Evolutionary conservation across 345 rosid species (phyloP).

Genomic region (Hypericum perforatum): DNA sequence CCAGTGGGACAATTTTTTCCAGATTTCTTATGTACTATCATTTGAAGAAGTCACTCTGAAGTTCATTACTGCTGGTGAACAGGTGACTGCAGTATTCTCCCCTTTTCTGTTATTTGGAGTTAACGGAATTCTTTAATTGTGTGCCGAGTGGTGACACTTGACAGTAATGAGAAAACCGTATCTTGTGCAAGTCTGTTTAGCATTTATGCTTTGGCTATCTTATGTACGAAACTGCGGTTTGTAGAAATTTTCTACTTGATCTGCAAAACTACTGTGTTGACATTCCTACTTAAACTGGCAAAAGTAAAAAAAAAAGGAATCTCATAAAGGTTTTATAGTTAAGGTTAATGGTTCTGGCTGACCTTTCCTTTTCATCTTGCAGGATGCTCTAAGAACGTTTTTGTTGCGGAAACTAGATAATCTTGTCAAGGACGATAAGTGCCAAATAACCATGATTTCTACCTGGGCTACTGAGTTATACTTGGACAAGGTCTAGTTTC

Average conservation of each 20-base stretch:
- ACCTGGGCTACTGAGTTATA: constrained; percentile 98
- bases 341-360: no score
- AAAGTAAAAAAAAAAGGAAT: no score
- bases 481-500: constrained; percentile 79
- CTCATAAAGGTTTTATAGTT: no score
- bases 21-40: constrained; percentile 75
- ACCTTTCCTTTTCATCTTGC: constrained; percentile 21
- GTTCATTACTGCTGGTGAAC: constrained; percentile 76
- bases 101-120: constrained; percentile 8
- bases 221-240: no score
- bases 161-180: no score
- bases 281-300: no score
- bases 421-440: constrained; percentile 83
- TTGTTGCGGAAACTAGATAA: constrained; percentile 89
- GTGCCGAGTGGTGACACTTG: no score
- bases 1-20: constrained; percentile 21
- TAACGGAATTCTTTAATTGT: no score
- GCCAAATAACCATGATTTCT: constrained; percentile 97
- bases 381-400: constrained; percentile 98
- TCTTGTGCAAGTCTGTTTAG: no score
- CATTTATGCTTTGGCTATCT: no score
- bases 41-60: constrained; percentile 95
- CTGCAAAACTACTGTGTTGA: no score
- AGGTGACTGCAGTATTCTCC: constrained; percentile 34
- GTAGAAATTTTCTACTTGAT: no score